Conservation (phyloP, 768 basidiomycete species). For the Russula sp. region DNA sequence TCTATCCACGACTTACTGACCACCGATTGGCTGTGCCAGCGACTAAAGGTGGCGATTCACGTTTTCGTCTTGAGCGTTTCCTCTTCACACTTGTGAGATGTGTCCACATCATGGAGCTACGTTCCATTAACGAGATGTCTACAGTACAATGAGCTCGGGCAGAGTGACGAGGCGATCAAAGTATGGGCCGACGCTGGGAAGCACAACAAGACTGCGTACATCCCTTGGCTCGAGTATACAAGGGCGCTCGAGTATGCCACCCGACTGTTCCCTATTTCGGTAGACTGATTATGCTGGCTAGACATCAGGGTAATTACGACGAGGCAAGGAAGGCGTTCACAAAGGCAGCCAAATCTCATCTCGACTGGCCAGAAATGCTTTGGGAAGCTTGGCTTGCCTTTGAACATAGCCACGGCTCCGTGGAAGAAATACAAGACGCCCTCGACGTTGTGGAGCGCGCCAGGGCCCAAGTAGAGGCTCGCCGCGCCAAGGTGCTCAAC, state of each 20-base stretch:
- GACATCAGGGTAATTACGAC: constrained; percentile 50
- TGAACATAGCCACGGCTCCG: constrained; percentile 73
- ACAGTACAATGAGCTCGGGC: constrained; percentile 39
- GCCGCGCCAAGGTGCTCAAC: constrained; percentile 52
- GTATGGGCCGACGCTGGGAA: constrained; percentile 64
- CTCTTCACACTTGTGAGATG: constrained; percentile 60
- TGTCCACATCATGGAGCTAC: constrained; percentile 32
- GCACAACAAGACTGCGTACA: constrained; percentile 62
- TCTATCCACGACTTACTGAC: background rate
- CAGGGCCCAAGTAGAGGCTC: constrained; percentile 50
- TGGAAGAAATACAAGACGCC: constrained; percentile 55
- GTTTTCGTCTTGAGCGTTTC: constrained; percentile 77
- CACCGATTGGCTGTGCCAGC: constrained; percentile 32
- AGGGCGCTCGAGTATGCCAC: constrained; percentile 60
- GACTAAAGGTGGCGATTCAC: constrained; percentile 62
- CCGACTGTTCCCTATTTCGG: constrained; percentile 1
- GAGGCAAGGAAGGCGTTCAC: constrained; percentile 61
- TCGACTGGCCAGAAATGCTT: constrained; percentile 94
- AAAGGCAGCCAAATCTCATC: constrained; percentile 56
- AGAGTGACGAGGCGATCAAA: constrained; percentile 29
- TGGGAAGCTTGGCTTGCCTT: constrained; percentile 90
- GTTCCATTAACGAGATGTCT: background rate
- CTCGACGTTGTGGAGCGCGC: constrained; percentile 61
- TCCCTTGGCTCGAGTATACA: constrained; percentile 68
- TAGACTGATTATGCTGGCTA: background rate